These are phyloP conservation scores for Tricholoma bakamatsutake DNA, from an alignment of 768 basidiomycete species.

Conservation along the genomic window DNA sequence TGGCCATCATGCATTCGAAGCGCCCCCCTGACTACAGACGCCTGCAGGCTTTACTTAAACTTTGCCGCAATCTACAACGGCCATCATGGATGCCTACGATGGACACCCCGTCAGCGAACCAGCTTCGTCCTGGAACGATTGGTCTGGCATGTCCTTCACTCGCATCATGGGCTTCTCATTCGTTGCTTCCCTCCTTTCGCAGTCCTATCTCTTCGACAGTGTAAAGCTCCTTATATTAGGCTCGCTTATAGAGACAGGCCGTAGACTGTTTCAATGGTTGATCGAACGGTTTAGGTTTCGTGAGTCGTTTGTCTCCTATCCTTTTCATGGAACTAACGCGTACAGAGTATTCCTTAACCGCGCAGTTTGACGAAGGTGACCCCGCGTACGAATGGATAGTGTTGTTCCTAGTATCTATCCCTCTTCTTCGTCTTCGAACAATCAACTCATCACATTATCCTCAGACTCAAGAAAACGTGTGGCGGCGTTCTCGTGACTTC, in stretches of 20 bases:
- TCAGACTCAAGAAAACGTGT: slow-evolving; percentile 39
- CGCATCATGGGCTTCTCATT: slow-evolving; percentile 32
- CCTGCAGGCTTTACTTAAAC: too few relatives aligned
- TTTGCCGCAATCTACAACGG: background rate
- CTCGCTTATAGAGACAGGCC: slow-evolving; percentile 32
- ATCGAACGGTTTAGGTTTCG: slow-evolving; percentile 33
- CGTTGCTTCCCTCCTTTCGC: slow-evolving; percentile 24
- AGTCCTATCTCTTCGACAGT: slow-evolving; percentile 21
- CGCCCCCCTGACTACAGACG: too few relatives aligned
- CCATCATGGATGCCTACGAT: background rate
- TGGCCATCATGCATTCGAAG: too few relatives aligned
- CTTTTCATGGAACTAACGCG: background rate
- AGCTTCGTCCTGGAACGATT: background rate
- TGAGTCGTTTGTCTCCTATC: slow-evolving; percentile 15
- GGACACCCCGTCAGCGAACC: background rate
- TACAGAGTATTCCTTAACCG: slow-evolving; percentile 39
- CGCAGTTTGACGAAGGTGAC: slow-evolving; percentile 41
- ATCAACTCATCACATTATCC: background rate
- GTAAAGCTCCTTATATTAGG: slow-evolving; percentile 27
- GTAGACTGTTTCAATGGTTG: slow-evolving; percentile 34
- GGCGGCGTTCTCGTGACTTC: slow-evolving; percentile 37
- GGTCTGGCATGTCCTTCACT: slow-evolving; percentile 10
- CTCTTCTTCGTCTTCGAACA: background rate
- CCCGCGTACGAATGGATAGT: slow-evolving; percentile 46
- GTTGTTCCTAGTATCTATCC: slow-evolving; percentile 31